Base-by-base conservation (phyloP, 108 stramenopile genomes). In the Fistulifera pelliculosa region DNA sequence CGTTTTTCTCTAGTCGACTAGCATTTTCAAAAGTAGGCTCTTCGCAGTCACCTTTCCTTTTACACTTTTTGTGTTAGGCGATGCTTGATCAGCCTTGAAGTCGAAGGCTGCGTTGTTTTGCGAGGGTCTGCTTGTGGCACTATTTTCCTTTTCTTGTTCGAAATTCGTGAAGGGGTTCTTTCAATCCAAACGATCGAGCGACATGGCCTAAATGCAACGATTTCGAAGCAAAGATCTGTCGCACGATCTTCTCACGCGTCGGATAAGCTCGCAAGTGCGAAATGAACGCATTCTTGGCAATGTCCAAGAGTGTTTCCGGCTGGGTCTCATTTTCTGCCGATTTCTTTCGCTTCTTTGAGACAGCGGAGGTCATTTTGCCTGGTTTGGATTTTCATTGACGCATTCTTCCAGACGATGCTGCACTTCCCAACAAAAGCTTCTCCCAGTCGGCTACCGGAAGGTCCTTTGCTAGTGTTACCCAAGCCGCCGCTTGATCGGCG, bases 151-250 rank as follows among this genome's bases (percentile, higher is more conserved):
- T 17, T 45, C 21, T 45, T 21, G 16, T 45, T 45, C 44, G 44
- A 19, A 45, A 86, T 51, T 44, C 71, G 69, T 44, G 81, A 87
- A 2, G 91, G 91, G 83, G 73, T 65, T 93, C 91, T 61, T 77
- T 80, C 58, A 93, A 61, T 13, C 85, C 91, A 65, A 93, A 76
- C 1, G 87, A 86, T 42, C 83, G 65, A 8, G 91, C 91, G 28
- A 93, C 72, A 58, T 93, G 91, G 13, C 91, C 91, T 38, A 89
- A 53, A 71, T 93, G 91, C 42, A 93, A 59, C 4, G 84, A 83
- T 48, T 87, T 52, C 7, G 87, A 69, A 49, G 80, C 79, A 57
- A 93, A 93, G 41, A 93, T 86, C 42, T 88, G 85, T 22, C 79
- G 69, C 5, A 93, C 80, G 21, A 76, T 64, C 62, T 88, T 77